Evolutionary conservation across 2,329 filamentous ascomycete species (phyloP), one percentile per base, ranked within the genome.

Genomic region (Orbilia ellipsospora): DNA sequence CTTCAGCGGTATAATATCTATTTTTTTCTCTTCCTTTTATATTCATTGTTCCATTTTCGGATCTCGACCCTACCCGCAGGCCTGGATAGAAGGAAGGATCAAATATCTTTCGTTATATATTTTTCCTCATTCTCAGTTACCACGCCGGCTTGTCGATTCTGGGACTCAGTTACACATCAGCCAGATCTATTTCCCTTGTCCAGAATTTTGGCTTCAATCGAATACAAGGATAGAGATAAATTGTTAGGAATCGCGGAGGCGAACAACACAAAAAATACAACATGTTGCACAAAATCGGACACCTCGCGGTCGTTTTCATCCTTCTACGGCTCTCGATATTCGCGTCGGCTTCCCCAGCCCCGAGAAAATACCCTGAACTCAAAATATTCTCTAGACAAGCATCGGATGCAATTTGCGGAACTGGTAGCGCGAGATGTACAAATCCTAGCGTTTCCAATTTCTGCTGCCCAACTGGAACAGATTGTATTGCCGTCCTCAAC

Each of bases 181-280:
- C 5, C 31, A 36, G 31, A 36, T 36, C 5, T 36, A 2, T 36
- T 36, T 36, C 5, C 31, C 31, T 36, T 36, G 5, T 36, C 31
- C 31, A 36, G 31, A 23, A 36, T 36, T 36, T 6, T 36, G 31
- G 31, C 6, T 36, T 36, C 31, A 36, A 36, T 36, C 31, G 31
- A 36, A 36, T 36, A 36, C 8, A 7, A 7, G 31, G 31, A 36
- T 36, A 36, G 31, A 7, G 6, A 6, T 1, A 36, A 10, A 6
- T 36, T 36, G 31, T 6, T 6, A 36, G 31, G 31, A 36, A 36
- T 36, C 5, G 31, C 31, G 3, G 31, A 13, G 16, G 44, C 44
- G 20, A 10, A 54, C 72, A 75, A 75, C 72, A 28, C 72, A 69
- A 10, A 65, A 60, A 68, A 69, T 75, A 54, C 64, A 69, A 75